Conservation (phyloP, 805 yeast species). For the Candida ponderosae region DNA sequence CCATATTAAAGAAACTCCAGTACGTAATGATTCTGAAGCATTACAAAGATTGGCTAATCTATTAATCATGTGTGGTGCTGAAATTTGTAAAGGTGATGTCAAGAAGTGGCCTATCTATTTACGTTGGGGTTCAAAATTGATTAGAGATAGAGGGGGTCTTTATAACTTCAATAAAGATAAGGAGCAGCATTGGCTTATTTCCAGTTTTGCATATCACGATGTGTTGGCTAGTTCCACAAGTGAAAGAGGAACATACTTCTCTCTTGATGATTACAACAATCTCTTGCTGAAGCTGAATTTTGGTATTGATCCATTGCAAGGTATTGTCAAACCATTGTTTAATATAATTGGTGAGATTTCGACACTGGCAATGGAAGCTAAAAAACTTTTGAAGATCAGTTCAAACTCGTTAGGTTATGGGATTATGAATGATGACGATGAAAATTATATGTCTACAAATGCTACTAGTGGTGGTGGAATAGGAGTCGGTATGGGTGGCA, state of each 20-base stretch:
- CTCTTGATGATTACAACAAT: constrained; percentile 49
- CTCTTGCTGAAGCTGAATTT: constrained; percentile 32
- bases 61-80: constrained; percentile 68
- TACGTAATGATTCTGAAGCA: constrained; percentile 14
- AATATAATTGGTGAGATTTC: constrained; percentile 62
- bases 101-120: constrained; percentile 64
- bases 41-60: constrained; percentile 51
- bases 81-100: constrained; percentile 78
- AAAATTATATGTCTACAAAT: constrained; percentile 32
- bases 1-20: constrained; percentile 28
- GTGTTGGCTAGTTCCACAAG: constrained; percentile 54
- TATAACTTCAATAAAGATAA: constrained; percentile 40
- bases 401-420: constrained; percentile 20
- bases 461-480: constrained; percentile 75
- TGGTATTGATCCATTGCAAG: constrained; percentile 64
- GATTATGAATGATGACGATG: constrained; percentile 15
- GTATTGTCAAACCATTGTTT: constrained; percentile 64
- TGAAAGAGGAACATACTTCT: constrained; percentile 59
- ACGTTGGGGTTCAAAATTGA: constrained; percentile 56
- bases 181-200: constrained; percentile 62
- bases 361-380: constrained; percentile 46
- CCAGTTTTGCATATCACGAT: constrained; percentile 79
- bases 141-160: constrained; percentile 57
- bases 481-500: no score
- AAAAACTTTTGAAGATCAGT: constrained; percentile 25